Evolutionary conservation across 257 asterid species (phyloP), one percentile per base, ranked within the genome.

Genomic region (Scutellaria baicalensis): DNA sequence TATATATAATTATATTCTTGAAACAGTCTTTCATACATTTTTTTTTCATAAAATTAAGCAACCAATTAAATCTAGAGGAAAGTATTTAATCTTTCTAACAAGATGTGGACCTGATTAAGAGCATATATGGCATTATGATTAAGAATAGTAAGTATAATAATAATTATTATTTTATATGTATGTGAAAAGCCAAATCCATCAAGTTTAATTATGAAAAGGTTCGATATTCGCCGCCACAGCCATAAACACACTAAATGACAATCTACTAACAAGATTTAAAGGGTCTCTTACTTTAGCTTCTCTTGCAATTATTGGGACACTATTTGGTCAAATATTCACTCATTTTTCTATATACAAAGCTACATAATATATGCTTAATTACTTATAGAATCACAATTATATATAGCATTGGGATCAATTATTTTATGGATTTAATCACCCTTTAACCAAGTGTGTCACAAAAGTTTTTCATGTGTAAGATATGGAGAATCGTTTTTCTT

Each of bases 141-240:
- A 2, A n/a, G n/a, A n/a, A n/a, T n/a, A n/a, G n/a, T 27, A 27
- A 27, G 2, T 0, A 27, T 27, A 27, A 27, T 1, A 27, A 27
- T 27, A 0, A 27, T 27, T 27, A 27, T 27, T 27, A 27, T 27
- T 1, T 1, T 42, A 40, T 43, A 11, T 4, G 39, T 20, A 20
- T 61, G 16, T 35, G 65, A 38, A 50, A 71, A 68, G 80, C 38
- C 52, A 63, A 59, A 73, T 43, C 66, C 11, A 51, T 59, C 12
- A 60, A 43, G 73, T 50, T 55, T 35, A 72, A 76, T 77, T 56
- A 65, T 68, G 56, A 66, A 76, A 74, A 68, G 79, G 78, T 76
- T 77, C 70, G 11, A 71, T 75, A 79, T 83, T 85, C 87, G 86
- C 88, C 88, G 87, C 81, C 85, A 81, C 75, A 76, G 71, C 86